phyloP scores from a whole-genome alignment of 768 basidiomycete genomes.

The Mycena alexandri region DNA sequence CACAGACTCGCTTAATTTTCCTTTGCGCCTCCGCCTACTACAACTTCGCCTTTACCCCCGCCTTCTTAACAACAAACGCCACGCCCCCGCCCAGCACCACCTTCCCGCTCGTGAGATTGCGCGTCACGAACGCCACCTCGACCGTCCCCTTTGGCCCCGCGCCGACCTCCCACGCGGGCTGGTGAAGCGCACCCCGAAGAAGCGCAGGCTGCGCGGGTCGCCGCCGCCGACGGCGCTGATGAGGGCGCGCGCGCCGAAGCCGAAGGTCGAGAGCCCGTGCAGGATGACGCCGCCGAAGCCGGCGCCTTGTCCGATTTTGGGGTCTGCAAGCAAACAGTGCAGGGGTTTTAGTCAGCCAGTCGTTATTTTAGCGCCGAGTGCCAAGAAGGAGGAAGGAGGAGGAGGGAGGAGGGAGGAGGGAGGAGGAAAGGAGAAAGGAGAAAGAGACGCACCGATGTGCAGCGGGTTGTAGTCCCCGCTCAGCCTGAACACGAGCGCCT shows the following conservation, averaged over 20 bases:
- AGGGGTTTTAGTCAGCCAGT: too few relatives aligned
- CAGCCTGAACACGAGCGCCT: slow-evolving; percentile 79
- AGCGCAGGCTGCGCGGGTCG: slow-evolving; percentile 71
- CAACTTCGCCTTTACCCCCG: slow-evolving; percentile 42
- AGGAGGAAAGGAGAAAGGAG: too few relatives aligned
- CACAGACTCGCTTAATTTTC: too few relatives aligned
- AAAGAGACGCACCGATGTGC: slow-evolving; percentile 71
- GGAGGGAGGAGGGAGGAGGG: too few relatives aligned
- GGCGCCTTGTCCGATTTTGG: slow-evolving; percentile 74
- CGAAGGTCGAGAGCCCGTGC: slow-evolving; percentile 86
- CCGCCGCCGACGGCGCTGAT: slow-evolving; percentile 72
- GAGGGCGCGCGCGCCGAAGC: slow-evolving; percentile 84
- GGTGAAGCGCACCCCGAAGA: slow-evolving; percentile 84
- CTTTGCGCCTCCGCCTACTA: too few relatives aligned
- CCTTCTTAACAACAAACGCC: slow-evolving; percentile 69
- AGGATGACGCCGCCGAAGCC: slow-evolving; percentile 90
- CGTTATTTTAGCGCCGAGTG: too few relatives aligned
- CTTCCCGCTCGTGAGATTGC: slow-evolving; percentile 71
- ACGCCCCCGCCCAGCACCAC: slow-evolving; percentile 70
- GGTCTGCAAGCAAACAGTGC: slow-evolving; percentile 73
- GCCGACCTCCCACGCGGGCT: slow-evolving; percentile 85
- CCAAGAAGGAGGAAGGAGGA: too few relatives aligned
- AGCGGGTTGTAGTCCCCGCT: slow-evolving; percentile 86
- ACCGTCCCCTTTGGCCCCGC: slow-evolving; percentile 64
- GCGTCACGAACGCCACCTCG: slow-evolving; percentile 74